Percentiles rank a stretch among this genome's conserved stretches.
Conservation (phyloP, 768 basidiomycete species). For the Auriculariales sp. region DNA sequence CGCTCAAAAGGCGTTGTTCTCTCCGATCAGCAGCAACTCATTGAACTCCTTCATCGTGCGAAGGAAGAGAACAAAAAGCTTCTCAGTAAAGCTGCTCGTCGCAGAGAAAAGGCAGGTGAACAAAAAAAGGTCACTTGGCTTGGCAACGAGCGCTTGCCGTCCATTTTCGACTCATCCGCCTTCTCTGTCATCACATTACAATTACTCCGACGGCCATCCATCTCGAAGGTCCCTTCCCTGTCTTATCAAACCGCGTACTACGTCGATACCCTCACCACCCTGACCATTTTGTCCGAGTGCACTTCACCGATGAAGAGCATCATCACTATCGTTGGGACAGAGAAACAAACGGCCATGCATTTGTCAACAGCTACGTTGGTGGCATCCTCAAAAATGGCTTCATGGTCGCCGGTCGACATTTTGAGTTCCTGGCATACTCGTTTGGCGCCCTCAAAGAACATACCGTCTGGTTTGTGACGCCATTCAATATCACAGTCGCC, state of each 20-base stretch:
- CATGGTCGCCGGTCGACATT: slow-evolving; percentile 49
- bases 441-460: slow-evolving; percentile 68
- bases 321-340: slow-evolving; percentile 57
- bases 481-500: slow-evolving; percentile 33
- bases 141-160: neutral
- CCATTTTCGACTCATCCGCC: neutral
- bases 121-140: neutral
- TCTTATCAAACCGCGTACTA: slow-evolving; percentile 71
- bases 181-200: slow-evolving; percentile 65
- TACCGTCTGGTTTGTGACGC: slow-evolving; percentile 68
- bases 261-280: slow-evolving; percentile 45
- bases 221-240: slow-evolving; percentile 61
- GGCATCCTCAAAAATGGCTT: slow-evolving; percentile 47
- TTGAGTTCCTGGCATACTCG: slow-evolving; percentile 76
- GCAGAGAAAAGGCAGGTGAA: neutral
- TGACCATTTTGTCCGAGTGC: slow-evolving; percentile 65
- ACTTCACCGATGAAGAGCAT: slow-evolving; percentile 73
- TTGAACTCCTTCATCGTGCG: neutral
- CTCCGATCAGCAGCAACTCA: neutral
- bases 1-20: slow-evolving; percentile 1
- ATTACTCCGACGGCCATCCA: slow-evolving; percentile 62
- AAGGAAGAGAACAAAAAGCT: neutral
- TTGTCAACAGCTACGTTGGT: slow-evolving; percentile 46
- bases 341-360: slow-evolving; percentile 41
- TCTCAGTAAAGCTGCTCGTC: neutral